phyloP scores from a whole-genome alignment of 805 yeast genomes.

The Metschnikowia cerradonensis region DNA sequence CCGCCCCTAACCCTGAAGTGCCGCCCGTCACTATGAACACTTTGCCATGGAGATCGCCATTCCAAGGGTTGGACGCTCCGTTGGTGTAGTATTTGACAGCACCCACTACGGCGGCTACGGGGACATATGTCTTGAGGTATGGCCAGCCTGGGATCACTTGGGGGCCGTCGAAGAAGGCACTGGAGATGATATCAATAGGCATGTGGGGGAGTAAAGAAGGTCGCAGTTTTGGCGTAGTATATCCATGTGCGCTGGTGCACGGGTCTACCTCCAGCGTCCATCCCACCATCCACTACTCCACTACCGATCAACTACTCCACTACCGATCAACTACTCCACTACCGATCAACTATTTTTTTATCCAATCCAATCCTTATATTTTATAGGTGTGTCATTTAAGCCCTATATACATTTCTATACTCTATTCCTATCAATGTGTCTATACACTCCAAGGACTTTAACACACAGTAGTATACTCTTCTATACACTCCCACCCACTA shows the following conservation, averaged over 20 bases:
- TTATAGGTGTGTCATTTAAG: no score
- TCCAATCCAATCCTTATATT: no score
- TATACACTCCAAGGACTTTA: no score
- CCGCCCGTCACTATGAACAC: constrained; percentile 89
- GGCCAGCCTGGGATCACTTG: constrained; percentile 72
- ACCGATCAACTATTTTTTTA: no score
- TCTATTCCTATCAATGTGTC: no score
- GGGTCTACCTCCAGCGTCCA: background rate
- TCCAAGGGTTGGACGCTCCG: constrained; percentile 87
- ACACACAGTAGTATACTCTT: no score
- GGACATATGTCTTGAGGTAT: constrained; percentile 53
- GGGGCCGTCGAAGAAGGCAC: constrained; percentile 67
- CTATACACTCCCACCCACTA: no score
- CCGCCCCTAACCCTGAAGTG: constrained; percentile 85
- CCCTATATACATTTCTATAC: no score
- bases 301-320: no score
- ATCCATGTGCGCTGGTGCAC: background rate
- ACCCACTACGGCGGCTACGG: constrained; percentile 37
- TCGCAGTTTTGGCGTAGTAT: background rate
- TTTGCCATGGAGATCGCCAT: constrained; percentile 84
- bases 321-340: no score
- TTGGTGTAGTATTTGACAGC: constrained; percentile 68
- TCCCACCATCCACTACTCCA: no score
- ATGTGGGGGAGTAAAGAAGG: constrained; percentile 39
- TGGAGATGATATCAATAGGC: constrained; percentile 84